Conservation (phyloP, 441 rosid genomes). For the Rhodomyrtus psidioides region DNA sequence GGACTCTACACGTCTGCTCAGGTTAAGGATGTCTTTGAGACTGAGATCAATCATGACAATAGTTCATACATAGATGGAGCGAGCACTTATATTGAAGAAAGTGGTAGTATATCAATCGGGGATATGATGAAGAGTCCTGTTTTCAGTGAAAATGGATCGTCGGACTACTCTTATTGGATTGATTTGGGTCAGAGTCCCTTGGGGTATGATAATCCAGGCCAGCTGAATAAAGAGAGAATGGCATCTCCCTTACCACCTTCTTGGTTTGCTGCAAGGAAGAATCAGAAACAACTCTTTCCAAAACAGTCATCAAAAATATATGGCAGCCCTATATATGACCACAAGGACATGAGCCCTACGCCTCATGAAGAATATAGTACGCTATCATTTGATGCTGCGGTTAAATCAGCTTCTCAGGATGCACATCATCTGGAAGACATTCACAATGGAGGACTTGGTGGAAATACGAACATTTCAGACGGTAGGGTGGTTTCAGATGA, state of each 20-base stretch:
- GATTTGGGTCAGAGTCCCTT: constrained; percentile 94
- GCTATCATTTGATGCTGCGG: constrained; percentile 92
- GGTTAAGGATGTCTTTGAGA: constrained; percentile 86
- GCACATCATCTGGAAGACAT: constrained; percentile 41
- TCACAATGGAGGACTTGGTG: constrained; percentile 35
- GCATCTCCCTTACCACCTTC: constrained; percentile 71
- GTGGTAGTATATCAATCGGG: constrained; percentile 81
- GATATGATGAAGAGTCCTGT: constrained; percentile 95
- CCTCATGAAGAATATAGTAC: constrained; percentile 32
- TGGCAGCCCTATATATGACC: constrained; percentile 71
- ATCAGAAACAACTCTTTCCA: constrained; percentile 48
- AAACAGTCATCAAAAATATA: constrained; percentile 56
- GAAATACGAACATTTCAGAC: constrained; percentile 12
- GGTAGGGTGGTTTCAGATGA: constrained; percentile 16
- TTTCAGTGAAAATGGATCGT: constrained; percentile 94
- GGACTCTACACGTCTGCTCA: constrained; percentile 86
- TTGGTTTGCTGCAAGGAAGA: constrained; percentile 64
- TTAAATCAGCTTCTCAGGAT: constrained; percentile 78
- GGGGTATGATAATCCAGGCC: constrained; percentile 55
- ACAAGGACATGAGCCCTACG: constrained; percentile 33
- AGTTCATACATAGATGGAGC: constrained; percentile 86
- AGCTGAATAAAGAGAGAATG: constrained; percentile 41
- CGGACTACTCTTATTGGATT: constrained; percentile 86
- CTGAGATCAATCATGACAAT: constrained; percentile 70
- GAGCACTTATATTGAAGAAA: constrained; percentile 87